Evolutionary conservation across 1,284 basidiomycete genomes (phyloP), one percentile per base, ranked within the genome.

Genomic region (Xanthoconium separans): DNA sequence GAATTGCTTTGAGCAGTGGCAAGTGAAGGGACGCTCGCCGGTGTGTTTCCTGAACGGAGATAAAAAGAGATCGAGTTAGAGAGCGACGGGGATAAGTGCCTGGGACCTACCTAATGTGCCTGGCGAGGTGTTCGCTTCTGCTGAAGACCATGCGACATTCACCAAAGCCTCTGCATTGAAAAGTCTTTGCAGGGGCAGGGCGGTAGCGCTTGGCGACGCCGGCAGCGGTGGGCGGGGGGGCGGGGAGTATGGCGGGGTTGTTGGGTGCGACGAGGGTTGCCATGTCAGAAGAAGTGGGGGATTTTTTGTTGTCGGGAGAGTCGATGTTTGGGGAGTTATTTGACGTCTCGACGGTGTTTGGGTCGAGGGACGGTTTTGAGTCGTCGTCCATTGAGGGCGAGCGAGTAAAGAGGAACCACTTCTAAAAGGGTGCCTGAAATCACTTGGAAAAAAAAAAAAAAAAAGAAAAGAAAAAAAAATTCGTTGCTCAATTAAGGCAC

Each of bases 121-220:
- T 82, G 55, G 95, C 95, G 6, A 98, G 78, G 75, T 98, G 95
- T 73, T 98, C 95, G 71, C 89, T 93, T 70, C 95, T 80, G 52
- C 89, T 93, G 72, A 98, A 98, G 55, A 95, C 93, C 93, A 98
- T 98, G 60, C 89, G 82, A 75, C 95, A 98, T 53, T 95, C 93
- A 59, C 93, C 95, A 70, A 92, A 98, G 10, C 95, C 95, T 56
- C 87, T 83, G 75, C 95, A 98, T 65, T 95, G 91, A 72, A 97
- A 98, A 56, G 95, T 91, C 77, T 96, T 97, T 55, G 90, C 84
- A 7, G 88, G 87, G 0, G 87, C 84, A 7, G 88, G 84, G 22
- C 89, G 80, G 66, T 87, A 88, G 48, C 88, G 82, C 64, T 88
- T 90, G 56, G 71, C 77, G 47, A 77, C 68, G 54, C 65, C 66